Percentiles rank a stretch among this genome's conserved stretches.
phyloP scores from a whole-genome alignment of 1,284 basidiomycete genomes.

The Tilletiopsis washingtonensis region DNA sequence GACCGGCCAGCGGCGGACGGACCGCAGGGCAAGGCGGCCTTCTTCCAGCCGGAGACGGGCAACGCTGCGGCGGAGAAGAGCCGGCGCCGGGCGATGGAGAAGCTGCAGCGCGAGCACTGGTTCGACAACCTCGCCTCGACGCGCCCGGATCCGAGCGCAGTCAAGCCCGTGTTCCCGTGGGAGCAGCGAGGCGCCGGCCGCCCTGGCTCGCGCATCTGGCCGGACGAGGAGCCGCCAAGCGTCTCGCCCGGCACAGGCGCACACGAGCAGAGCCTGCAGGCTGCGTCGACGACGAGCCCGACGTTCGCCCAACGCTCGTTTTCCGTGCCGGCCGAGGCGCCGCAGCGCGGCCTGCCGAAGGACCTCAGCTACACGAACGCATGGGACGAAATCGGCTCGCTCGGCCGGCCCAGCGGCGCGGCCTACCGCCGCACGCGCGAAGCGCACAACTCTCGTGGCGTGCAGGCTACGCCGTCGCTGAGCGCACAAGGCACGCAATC shows the following conservation, averaged over 20 bases:
- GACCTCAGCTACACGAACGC: conserved; percentile 28
- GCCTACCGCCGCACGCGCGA: too few species aligned
- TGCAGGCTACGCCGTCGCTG: too few species aligned
- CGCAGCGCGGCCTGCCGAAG: conserved; percentile 15
- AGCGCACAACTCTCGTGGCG: too few species aligned
- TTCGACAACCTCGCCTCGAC: conserved; percentile 49
- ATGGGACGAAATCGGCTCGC: conserved; percentile 27
- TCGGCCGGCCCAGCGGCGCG: conserved; percentile 21
- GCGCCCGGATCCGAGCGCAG: conserved; percentile 63
- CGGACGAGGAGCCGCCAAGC: conserved; percentile 22
- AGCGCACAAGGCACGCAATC: too few species aligned
- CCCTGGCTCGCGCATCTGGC: conserved; percentile 40
- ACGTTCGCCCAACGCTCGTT: not conserved
- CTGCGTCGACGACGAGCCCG: not conserved
- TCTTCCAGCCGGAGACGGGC: conserved; percentile 54
- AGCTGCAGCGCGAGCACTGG: conserved; percentile 55
- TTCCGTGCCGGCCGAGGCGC: not conserved
- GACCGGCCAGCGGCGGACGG: conserved; percentile 44
- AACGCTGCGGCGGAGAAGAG: conserved; percentile 4
- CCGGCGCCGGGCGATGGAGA: conserved; percentile 35
- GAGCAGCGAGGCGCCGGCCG: too few species aligned
- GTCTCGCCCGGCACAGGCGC: conserved; percentile 1
- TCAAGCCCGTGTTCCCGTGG: conserved; percentile 87
- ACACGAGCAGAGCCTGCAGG: conserved; percentile 5
- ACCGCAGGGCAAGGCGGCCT: conserved; percentile 35